These are phyloP conservation scores for Sungouiozyma ichnusensis DNA, from an alignment of 805 yeast genomes.

Conservation along the genomic window DNA sequence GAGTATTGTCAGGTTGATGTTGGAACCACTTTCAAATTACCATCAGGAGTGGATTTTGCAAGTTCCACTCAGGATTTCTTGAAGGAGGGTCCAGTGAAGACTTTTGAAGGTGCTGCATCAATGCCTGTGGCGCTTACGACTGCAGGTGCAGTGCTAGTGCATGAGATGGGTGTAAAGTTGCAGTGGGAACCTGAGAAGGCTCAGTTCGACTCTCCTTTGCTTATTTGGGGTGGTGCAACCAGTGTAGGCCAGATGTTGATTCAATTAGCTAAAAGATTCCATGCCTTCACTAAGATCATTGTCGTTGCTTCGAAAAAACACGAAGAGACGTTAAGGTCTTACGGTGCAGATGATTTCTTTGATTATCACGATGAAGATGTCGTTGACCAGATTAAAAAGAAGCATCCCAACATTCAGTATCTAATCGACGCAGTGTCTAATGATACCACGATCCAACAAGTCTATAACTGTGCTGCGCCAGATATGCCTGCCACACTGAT, in stretches of 20 bases:
- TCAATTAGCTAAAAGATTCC: conserved; percentile 43
- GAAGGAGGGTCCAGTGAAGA: conserved; percentile 27
- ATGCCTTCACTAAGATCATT: conserved; percentile 33
- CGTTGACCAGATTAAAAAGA: conserved; percentile 31
- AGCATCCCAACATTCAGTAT: conserved; percentile 22
- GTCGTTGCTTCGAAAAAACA: conserved; percentile 41
- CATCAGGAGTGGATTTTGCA: conserved; percentile 9
- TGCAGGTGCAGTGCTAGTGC: conserved; percentile 32
- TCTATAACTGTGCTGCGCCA: conserved; percentile 29
- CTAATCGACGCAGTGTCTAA: conserved; percentile 28
- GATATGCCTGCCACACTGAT: conserved; percentile 28
- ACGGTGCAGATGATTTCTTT: conserved; percentile 43
- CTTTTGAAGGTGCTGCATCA: conserved; percentile 58
- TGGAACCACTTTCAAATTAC: conserved; percentile 13
- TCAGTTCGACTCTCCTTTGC: conserved; percentile 31
- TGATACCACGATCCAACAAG: conserved; percentile 22
- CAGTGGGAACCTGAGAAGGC: conserved; percentile 18
- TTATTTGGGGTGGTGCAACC: conserved; percentile 64
- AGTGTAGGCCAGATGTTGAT: conserved; percentile 48
- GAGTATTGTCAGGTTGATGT: conserved; percentile 38
- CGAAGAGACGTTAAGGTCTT: conserved; percentile 28
- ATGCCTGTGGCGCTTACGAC: conserved; percentile 45
- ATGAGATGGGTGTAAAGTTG: conserved; percentile 15
- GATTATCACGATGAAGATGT: conserved; percentile 41
- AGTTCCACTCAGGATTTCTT: conserved; percentile 4